Base-by-base conservation (phyloP, 208 protist genomes). In the Zelonia costaricensis region DNA sequence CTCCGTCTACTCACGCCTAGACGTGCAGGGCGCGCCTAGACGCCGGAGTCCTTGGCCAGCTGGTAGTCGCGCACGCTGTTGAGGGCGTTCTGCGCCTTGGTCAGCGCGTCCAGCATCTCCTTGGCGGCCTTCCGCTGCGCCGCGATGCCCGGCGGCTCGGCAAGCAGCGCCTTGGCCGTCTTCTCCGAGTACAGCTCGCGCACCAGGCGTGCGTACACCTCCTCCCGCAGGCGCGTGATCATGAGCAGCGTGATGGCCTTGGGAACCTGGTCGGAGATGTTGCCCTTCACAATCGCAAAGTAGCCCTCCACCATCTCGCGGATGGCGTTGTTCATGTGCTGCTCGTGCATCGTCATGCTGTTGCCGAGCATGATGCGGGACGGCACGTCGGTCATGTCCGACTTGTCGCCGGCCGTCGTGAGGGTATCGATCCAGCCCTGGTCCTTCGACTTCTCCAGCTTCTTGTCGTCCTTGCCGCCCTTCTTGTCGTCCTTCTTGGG, bases 241-340 rank as follows among this genome's bases (percentile, higher is more conserved):
- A 99, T 91, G 49, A 99, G 98, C 57, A 98, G 87, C 56, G 98
- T 99, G 52, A 99, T 98, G 22, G 94, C 89, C 82, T 99, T 99
- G 39, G 98, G 98, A 8, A 99, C 94, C 60, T 93, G 84, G 66
- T 99, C 98, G 38, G 83, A 62, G 20, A 98, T 82, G 80, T 90
- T 96, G 39, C 84, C 86, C 70, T 96, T 92, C 42, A 97, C 83
- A 66, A 98, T 94, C 7, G 63, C 62, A 46, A 97, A 97, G 78
- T 98, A 98, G 30, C 86, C 87, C 76, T 93, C 88, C 51, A 96
- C 87, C 84, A 96, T 94, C 60, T 93, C 85, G 15, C 86, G 81
- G 36, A 94, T 91, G 30, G 81, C 82, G 63, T 78, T 81, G 77
- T 96, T 86, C 69, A 93, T 88, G 55, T 76, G 70, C 70, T 87